Evolutionary conservation across 192 early-diverging fungal genomes (phyloP).

Genomic region (Tieghemiomyces parasiticus): DNA sequence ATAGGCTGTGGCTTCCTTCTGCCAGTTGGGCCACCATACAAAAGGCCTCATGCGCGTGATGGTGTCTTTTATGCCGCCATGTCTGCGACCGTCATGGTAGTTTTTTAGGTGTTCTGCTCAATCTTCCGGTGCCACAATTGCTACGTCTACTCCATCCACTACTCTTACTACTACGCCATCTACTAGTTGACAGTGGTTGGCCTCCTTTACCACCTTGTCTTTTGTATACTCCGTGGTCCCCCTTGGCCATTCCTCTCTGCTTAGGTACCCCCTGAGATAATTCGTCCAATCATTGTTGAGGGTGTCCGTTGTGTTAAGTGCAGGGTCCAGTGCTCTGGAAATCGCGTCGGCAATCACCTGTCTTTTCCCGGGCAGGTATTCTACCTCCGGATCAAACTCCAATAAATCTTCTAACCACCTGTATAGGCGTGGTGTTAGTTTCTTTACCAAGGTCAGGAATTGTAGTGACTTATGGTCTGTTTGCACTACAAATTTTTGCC

Average conservation of each 20-base stretch:
- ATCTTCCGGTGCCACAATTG: neutral
- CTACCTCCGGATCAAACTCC: neutral
- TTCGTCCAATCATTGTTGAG: neutral
- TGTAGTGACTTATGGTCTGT: neutral
- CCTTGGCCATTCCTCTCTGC: neutral
- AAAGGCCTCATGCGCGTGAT: neutral
- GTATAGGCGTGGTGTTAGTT: neutral
- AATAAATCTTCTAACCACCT: neutral
- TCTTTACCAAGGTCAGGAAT: neutral
- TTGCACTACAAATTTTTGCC: neutral
- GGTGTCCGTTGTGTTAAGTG: no score
- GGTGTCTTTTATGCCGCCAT: neutral
- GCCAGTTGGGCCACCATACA: neutral
- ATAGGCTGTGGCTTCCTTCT: neutral
- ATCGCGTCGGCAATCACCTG: neutral
- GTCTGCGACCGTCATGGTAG: neutral
- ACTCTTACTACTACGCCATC: neutral
- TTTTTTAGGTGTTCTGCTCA: neutral
- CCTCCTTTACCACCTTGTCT: neutral
- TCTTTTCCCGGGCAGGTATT: neutral
- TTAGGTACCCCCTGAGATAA: neutral
- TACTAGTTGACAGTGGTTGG: neutral
- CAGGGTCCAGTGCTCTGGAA: no score
- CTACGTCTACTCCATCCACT: neutral
- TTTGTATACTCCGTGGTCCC: neutral